These are phyloP conservation scores for Dalbergia cultrata DNA, from an alignment of 306 rosid species.

Conservation along the genomic window DNA sequence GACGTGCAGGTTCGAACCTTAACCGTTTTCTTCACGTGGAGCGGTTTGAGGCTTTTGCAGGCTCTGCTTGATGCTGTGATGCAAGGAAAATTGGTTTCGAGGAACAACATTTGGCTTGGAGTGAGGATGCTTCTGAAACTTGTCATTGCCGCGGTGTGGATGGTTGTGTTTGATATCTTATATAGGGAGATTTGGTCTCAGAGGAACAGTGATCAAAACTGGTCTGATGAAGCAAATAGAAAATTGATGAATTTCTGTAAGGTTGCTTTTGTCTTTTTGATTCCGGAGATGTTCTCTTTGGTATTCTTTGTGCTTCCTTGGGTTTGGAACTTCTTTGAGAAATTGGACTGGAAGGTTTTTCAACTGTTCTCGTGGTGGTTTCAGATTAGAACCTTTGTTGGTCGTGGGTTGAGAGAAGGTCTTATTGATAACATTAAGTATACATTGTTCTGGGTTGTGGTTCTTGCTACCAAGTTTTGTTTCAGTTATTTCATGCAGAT, in stretches of 20 bases:
- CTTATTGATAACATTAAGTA: constrained; percentile 76
- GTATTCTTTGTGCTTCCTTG: constrained; percentile 76
- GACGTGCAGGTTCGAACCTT: constrained; percentile 65
- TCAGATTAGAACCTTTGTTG: constrained; percentile 77
- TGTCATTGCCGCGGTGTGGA: constrained; percentile 70
- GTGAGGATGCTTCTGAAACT: constrained; percentile 75
- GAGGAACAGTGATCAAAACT: constrained; percentile 57
- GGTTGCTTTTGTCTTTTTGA: constrained; percentile 60
- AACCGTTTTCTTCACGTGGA: constrained; percentile 81
- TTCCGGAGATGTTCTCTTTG: constrained; percentile 80
- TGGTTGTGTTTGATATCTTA: constrained; percentile 61
- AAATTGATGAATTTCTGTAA: constrained; percentile 60
- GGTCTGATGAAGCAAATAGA: constrained; percentile 71
- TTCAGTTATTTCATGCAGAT: constrained; percentile 92
- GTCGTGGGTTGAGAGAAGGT: constrained; percentile 94
- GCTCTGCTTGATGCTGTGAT: constrained; percentile 73
- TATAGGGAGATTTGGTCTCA: constrained; percentile 69
- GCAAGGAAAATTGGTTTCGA: constrained; percentile 79
- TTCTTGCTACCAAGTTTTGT: constrained; percentile 75
- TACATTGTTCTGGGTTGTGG: constrained; percentile 76
- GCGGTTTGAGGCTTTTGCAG: constrained; percentile 72
- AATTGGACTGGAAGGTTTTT: constrained; percentile 70
- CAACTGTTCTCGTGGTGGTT: constrained; percentile 84
- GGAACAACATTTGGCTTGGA: constrained; percentile 64
- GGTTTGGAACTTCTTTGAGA: constrained; percentile 82